Base-by-base conservation (phyloP, 495 filamentous ascomycete species). In the Bacidia rubella region DNA sequence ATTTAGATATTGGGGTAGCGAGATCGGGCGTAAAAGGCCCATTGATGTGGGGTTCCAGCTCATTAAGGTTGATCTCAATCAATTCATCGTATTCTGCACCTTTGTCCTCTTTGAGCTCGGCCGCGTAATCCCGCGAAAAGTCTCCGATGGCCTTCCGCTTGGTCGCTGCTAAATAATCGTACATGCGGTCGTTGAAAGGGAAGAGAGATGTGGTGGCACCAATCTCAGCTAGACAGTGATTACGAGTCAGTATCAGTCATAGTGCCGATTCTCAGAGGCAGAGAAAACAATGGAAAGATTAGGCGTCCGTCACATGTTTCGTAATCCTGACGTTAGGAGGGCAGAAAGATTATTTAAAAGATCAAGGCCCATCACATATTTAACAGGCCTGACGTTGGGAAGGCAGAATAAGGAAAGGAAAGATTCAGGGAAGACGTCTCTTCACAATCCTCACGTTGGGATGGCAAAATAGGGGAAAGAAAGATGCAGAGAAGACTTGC, bases 21-120 rank as follows among this genome's bases (percentile, higher is more conserved):
- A 98, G 82, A 81, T 98, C 92, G 54, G 92, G 92, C n/a, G 92
- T 98, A 81, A 98, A 98, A 51, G 92, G 92, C 60, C 92, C 92
- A 75, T 98, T 98, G 74, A 98, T 87, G 70, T 98, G 87, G 35
- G 92, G 92, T 77, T 98, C 92, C 43, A 98, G 83, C 70, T 92
- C 84, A 49, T 76, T 82, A 35, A 98, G 80, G 74, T 98, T 90
- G 72, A 98, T 82, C 74, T 96, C 90, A 60, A 98, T 80, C 57
- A 96, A 70, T 72, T 98, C 82, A 67, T 98, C 92, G 70, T 96
- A 98, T 72, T 97, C 80, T 55, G 87, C 89, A 65, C 90, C 92
- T 70, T 93, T 76, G 62, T 98, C 92, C 66, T 87, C 86, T 53
- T 76, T 79, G 60, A 98, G 85, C 63, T 95, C 86, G 58, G 83